Base-by-base conservation (phyloP, 148 eudicot genomes). In the Chenopodium quinoa region DNA sequence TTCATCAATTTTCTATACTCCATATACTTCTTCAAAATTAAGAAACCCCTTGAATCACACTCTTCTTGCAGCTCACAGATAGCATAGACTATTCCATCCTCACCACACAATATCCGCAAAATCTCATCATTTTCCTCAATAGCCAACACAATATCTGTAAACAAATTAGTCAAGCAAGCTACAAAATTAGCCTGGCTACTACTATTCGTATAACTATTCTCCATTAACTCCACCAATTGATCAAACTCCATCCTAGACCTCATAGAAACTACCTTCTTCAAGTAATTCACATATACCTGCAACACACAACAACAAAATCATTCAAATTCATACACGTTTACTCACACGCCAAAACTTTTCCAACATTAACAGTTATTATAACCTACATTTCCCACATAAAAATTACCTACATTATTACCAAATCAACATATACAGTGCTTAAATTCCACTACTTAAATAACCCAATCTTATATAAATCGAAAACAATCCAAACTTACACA, bases 41-140 rank as follows among this genome's bases (percentile, higher is more conserved):
- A 75, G 12, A 92, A 89, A 69, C 97, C 99, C 78, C 94, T 86
- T 9, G 97, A 91, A 90, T 95, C 97, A 75, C 99, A 95, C 82
- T 92, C 97, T 75, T 95, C 99, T 77, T 95, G 99, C 11, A 95
- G 89, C 90, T 93, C 99, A 58, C 94, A 92, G 2, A 95, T 93
- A 31, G 97, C 99, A 44, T 93, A 95, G 50, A 93, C 97, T 64
- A 95, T 89, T 71, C 92, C 97, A 79, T 95, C 97, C 82, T 95
- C 99, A 32, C 99, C 97, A 79, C 97, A 95, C 76, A 95, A 86
- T 81, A 88, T 85, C 82, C 86, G 89, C 80, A 95, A 86, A 77
- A 93, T 90, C 72, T 90, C 95, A 71, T 88, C 88, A 74, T 95
- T 95, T 75, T 95, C 94, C 83, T 95, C 99, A 73, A 93, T 88